Evolutionary conservation across 768 basidiomycete species (phyloP).

Genomic region (Leccinum subtestaceum): DNA sequence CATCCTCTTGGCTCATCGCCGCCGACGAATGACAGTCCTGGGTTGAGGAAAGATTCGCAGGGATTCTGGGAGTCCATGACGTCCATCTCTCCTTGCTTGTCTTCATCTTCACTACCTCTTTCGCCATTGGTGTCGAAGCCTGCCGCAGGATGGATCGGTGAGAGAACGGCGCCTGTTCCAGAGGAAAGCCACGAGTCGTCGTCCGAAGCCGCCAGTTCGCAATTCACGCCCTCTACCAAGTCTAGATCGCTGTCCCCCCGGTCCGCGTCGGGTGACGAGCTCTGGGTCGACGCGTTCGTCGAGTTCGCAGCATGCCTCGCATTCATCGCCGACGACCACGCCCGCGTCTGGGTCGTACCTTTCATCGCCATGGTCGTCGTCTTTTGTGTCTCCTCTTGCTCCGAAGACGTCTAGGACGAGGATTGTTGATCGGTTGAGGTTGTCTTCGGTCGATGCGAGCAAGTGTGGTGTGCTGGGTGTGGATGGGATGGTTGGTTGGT

Average conservation of each 20-base stretch:
- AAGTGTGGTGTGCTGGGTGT: constrained; percentile 7
- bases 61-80: constrained; percentile 27
- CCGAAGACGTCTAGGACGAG: constrained; percentile 25
- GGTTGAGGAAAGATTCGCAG: constrained; percentile 23
- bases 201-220: background rate
- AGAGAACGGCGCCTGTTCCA: background rate
- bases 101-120: constrained; percentile 12
- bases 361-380: constrained; percentile 1
- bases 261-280: background rate
- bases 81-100: constrained; percentile 16
- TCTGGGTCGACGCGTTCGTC: constrained; percentile 10
- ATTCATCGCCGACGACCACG: constrained; percentile 9
- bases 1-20: background rate
- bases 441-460: constrained; percentile 21
- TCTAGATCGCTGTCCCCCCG: constrained; percentile 13
- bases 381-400: too few species aligned
- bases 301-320: constrained; percentile 3
- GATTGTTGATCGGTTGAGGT: constrained; percentile 27
- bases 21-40: constrained; percentile 4
- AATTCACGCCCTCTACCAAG: constrained; percentile 6
- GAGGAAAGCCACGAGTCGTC: background rate
- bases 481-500: constrained; percentile 17
- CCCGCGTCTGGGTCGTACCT: constrained; percentile 6
- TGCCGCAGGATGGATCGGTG: constrained; percentile 4
- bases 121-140: constrained; percentile 10